Percentiles rank a stretch among this genome's conserved stretches.
phyloP scores from a whole-genome alignment of 495 filamentous ascomycete genomes.

The Neurospora sublineolata region DNA sequence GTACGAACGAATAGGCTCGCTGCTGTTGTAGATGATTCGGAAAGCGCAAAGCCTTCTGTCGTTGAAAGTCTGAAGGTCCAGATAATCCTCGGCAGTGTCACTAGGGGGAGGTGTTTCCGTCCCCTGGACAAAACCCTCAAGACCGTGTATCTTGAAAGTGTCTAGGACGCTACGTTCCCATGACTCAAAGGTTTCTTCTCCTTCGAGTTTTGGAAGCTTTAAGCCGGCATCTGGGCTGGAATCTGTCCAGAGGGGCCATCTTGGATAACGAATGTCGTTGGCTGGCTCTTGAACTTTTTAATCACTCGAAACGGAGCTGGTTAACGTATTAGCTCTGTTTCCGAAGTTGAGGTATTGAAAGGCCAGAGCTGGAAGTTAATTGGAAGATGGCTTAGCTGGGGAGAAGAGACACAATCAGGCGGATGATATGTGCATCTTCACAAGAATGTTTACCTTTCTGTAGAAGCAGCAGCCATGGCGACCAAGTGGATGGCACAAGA shows the following conservation, averaged over 20 bases:
- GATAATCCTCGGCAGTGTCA: neutral
- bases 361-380: neutral
- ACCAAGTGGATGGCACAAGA: neutral
- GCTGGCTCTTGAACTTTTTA: neutral
- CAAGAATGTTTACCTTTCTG: neutral
- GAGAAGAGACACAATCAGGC: neutral
- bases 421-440: neutral
- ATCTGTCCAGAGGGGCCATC: neutral
- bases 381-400: neutral
- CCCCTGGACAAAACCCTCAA: neutral
- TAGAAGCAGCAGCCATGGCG: neutral
- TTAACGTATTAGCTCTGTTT: neutral
- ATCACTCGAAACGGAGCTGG: neutral
- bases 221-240: neutral
- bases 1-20: neutral
- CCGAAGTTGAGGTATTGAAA: neutral
- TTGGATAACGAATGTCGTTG: neutral
- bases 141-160: neutral
- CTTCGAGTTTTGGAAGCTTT: neutral
- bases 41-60: neutral
- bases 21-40: neutral
- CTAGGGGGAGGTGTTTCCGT: neutral
- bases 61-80: neutral
- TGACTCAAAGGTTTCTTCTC: neutral
- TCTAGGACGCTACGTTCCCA: neutral